phyloP scores from a whole-genome alignment of 108 stramenopile species.

The Cyclotella kingstonii region DNA sequence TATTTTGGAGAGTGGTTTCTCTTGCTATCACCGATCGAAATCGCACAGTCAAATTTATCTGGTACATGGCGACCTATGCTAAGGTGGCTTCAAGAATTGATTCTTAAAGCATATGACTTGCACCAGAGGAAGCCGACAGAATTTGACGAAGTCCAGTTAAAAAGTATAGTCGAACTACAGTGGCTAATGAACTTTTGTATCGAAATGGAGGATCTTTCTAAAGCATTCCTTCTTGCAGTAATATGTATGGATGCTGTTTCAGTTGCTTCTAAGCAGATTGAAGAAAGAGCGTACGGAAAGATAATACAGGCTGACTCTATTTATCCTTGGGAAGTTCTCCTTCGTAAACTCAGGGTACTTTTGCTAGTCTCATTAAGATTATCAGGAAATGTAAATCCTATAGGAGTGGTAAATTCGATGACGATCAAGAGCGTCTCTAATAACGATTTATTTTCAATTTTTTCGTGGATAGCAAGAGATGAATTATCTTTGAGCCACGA shows the following conservation, averaged over 20 bases:
- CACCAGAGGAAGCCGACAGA: constrained; percentile 19
- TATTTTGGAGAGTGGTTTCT: constrained; percentile 85
- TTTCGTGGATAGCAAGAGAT: constrained; percentile 72
- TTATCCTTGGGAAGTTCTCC: constrained; percentile 58
- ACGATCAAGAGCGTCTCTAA: constrained; percentile 60
- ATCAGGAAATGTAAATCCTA: constrained; percentile 44
- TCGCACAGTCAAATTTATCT: constrained; percentile 49
- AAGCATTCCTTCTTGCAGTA: constrained; percentile 69
- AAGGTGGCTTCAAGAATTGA: constrained; percentile 69
- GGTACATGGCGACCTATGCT: constrained; percentile 59
- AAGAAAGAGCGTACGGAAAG: constrained; percentile 71
- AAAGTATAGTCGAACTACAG: constrained; percentile 33
- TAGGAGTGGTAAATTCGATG: constrained; percentile 56
- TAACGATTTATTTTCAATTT: constrained; percentile 65
- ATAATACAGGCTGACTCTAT: constrained; percentile 31
- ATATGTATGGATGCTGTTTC: constrained; percentile 63
- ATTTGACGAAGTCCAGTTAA: constrained; percentile 11
- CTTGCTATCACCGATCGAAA: constrained; percentile 47
- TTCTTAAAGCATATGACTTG: constrained; percentile 22
- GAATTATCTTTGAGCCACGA: constrained; percentile 70
- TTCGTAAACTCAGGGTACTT: constrained; percentile 74
- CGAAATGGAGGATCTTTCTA: constrained; percentile 61
- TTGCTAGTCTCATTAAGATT: constrained; percentile 69
- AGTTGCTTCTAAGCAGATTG: constrained; percentile 53
- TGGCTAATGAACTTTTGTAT: constrained; percentile 56